Evolutionary conservation across 2,329 filamentous ascomycete genomes (phyloP).

Genomic region (Aspergillus thermomutatus): DNA sequence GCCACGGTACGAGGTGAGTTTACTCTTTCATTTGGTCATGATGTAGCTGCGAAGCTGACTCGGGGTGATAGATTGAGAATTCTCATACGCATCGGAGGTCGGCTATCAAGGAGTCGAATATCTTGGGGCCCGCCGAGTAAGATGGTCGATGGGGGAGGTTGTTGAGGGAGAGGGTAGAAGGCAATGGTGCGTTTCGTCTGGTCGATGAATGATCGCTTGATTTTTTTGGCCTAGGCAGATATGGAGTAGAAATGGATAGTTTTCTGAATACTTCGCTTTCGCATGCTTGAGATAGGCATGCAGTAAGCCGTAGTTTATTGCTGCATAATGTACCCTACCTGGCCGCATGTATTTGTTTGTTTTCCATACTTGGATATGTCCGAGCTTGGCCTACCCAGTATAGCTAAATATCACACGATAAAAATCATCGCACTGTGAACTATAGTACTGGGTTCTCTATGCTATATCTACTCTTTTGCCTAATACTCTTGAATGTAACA

Average conservation of each 20-base stretch:
- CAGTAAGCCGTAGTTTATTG: not conserved
- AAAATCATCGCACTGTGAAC: too few relatives aligned
- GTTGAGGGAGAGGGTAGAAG: not conserved
- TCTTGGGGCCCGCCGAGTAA: conserved; percentile 24
- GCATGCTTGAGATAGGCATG: not conserved
- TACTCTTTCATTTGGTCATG: not conserved
- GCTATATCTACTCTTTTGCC: not conserved
- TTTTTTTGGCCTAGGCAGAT: not conserved
- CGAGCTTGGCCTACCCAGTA: not conserved
- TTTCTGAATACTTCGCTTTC: not conserved
- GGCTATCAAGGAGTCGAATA: conserved; percentile 29
- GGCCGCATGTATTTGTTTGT: not conserved
- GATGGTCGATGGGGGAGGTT: not conserved
- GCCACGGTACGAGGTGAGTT: conserved; percentile 38
- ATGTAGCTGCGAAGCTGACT: conserved; percentile 5
- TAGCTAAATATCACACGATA: too few relatives aligned
- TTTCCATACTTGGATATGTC: not conserved
- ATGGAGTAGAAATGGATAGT: not conserved
- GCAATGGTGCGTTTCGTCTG: not conserved
- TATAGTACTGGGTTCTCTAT: too few relatives aligned
- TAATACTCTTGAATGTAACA: not conserved
- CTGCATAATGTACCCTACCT: too few relatives aligned
- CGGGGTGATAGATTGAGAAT: conserved; percentile 23
- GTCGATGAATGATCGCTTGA: not conserved
- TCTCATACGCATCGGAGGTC: conserved; percentile 24